Percentiles rank a stretch among this genome's conserved stretches.
phyloP scores from a whole-genome alignment of 495 filamentous ascomycete genomes.

The Penicillium riverlandense region DNA sequence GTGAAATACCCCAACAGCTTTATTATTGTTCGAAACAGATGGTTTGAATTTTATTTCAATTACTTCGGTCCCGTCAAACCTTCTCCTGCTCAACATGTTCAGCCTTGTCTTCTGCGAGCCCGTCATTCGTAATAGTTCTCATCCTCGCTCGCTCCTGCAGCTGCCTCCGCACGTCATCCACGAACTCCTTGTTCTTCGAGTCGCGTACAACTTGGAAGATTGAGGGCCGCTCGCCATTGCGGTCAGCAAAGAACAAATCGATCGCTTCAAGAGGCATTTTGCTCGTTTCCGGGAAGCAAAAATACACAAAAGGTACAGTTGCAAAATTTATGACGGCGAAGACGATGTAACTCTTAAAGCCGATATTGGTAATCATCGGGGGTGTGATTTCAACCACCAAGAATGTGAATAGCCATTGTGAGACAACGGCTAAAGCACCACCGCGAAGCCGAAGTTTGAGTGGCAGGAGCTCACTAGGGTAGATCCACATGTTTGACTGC shows the following conservation, averaged over 20 bases:
- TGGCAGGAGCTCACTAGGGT: slow-evolving; percentile 25
- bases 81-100: neutral
- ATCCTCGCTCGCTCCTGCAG: slow-evolving; percentile 9
- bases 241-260: slow-evolving; percentile 10
- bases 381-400: slow-evolving; percentile 50
- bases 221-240: slow-evolving; percentile 8
- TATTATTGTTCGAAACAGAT: too few species aligned
- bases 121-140: neutral
- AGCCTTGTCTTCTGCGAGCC: neutral
- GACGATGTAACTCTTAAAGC: slow-evolving; percentile 50
- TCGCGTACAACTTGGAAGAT: slow-evolving; percentile 10
- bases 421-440: slow-evolving; percentile 1
- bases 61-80: neutral
- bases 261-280: slow-evolving; percentile 5
- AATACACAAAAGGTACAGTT: slow-evolving; percentile 45
- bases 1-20: too few species aligned
- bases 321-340: slow-evolving; percentile 25
- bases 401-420: slow-evolving; percentile 13
- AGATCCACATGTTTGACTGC: slow-evolving; percentile 26
- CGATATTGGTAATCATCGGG: slow-evolving; percentile 40
- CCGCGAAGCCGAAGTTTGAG: slow-evolving; percentile 26
- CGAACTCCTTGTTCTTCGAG: slow-evolving; percentile 7
- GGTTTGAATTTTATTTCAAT: neutral
- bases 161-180: slow-evolving; percentile 4
- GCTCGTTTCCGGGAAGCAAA: slow-evolving; percentile 56